phyloP scores from a whole-genome alignment of 2,329 filamentous ascomycete genomes.

The Beauveria brongniartii region DNA sequence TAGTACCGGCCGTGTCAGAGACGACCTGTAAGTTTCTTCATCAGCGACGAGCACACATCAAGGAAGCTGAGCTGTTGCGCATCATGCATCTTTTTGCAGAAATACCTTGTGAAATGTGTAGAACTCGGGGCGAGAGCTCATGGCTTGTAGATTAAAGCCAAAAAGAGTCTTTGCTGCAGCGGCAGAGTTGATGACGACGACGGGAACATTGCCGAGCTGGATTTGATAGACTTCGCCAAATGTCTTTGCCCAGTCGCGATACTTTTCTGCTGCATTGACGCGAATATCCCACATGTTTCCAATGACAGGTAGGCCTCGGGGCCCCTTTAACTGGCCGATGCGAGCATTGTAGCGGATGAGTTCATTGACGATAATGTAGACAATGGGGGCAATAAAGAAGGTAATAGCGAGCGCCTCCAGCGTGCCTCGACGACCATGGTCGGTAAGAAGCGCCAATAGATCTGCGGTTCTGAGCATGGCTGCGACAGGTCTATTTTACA shows the following conservation, averaged over 20 bases:
- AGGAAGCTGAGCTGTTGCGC: not conserved
- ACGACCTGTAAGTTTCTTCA: conserved; percentile 37
- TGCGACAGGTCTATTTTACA: not conserved
- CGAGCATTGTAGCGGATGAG: conserved; percentile 36
- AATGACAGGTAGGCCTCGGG: conserved; percentile 42
- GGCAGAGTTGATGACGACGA: conserved; percentile 48
- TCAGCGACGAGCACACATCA: not conserved
- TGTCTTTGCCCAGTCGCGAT: conserved; percentile 43
- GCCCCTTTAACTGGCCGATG: conserved; percentile 39
- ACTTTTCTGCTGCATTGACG: conserved; percentile 47
- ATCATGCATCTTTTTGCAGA: not conserved
- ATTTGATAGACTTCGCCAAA: conserved; percentile 47
- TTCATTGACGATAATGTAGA: conserved; percentile 42
- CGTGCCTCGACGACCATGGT: not conserved
- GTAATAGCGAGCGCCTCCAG: conserved; percentile 17
- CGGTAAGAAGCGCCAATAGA: not conserved
- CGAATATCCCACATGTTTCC: conserved; percentile 49
- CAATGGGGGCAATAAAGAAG: conserved; percentile 24
- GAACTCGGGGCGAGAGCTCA: conserved; percentile 48
- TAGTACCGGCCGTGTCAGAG: conserved; percentile 58
- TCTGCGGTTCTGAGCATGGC: not conserved
- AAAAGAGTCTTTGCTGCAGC: conserved; percentile 43
- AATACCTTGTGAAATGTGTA: conserved; percentile 51
- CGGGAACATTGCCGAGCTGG: conserved; percentile 47
- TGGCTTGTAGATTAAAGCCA: conserved; percentile 42